Evolutionary conservation across 805 yeast genomes (phyloP).

Genomic region (Blastobotrys mokoenaii): DNA sequence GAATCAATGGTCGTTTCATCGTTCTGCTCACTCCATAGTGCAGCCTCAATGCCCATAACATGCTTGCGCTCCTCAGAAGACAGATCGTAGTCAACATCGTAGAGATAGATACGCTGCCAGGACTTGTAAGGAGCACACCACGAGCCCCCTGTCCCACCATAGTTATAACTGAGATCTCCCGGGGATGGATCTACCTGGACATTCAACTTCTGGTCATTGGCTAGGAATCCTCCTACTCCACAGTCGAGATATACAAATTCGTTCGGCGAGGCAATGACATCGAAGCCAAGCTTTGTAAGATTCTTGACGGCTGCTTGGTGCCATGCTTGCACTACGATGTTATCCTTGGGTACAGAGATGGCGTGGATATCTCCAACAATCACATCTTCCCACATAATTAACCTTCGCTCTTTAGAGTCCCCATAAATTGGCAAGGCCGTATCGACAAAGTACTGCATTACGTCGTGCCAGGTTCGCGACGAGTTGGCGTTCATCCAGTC

Average conservation of each 20-base stretch:
- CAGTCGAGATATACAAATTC: conserved; percentile 34
- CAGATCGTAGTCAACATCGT: conserved; percentile 29
- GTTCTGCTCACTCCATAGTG: conserved; percentile 34
- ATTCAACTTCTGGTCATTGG: conserved; percentile 29
- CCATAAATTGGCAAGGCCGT: conserved; percentile 27
- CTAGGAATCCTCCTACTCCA: conserved; percentile 32
- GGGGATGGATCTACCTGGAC: conserved; percentile 19
- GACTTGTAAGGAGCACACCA: conserved; percentile 39
- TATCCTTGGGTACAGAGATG: conserved; percentile 24
- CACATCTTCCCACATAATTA: conserved; percentile 37
- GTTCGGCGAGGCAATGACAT: conserved; percentile 30
- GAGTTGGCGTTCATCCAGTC: conserved; percentile 12
- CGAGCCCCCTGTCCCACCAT: conserved; percentile 30
- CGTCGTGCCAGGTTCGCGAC: background rate
- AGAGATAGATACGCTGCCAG: conserved; percentile 35
- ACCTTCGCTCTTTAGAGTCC: conserved; percentile 18
- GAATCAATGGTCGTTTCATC: conserved; percentile 28
- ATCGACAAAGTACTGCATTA: conserved; percentile 27
- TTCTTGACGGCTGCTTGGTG: conserved; percentile 19
- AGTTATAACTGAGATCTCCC: conserved; percentile 23
- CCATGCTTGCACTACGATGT: conserved; percentile 32
- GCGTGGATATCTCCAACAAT: conserved; percentile 23
- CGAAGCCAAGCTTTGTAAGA: conserved; percentile 29
- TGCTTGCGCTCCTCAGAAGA: conserved; percentile 27
- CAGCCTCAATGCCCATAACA: conserved; percentile 34